phyloP scores from a whole-genome alignment of 257 asterid species.

The Solanum acaule region DNA sequence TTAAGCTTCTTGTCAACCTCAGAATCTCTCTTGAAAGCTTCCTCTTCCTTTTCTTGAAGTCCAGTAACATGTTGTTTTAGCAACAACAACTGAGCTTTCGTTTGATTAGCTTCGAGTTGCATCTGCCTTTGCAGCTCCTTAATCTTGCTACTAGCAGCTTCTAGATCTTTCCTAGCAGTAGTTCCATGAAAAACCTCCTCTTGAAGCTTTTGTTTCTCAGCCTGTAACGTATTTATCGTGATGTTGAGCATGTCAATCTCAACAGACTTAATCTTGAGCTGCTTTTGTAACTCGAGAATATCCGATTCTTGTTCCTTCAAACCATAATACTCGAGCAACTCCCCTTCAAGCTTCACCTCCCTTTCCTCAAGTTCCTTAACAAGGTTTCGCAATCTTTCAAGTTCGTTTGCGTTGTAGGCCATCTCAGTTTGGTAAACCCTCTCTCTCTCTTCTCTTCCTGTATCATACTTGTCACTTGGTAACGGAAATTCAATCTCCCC shows the following conservation, averaged over 20 bases:
- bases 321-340: conserved; percentile 83
- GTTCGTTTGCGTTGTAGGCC: conserved; percentile 62
- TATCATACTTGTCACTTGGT: conserved; percentile 50
- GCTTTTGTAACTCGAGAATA: conserved; percentile 64
- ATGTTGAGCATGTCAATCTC: conserved; percentile 86
- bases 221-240: conserved; percentile 69
- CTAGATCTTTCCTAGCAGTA: conserved; percentile 60
- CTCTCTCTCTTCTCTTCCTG: conserved; percentile 41
- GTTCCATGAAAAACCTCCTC: conserved; percentile 70
- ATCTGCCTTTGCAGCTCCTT: conserved; percentile 79
- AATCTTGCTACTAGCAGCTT: conserved; percentile 60
- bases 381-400: conserved; percentile 55
- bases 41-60: conserved; percentile 77
- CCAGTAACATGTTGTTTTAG: conserved; percentile 85
- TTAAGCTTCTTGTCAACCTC: conserved; percentile 79
- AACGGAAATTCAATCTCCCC: conserved; percentile 77
- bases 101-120: conserved; percentile 88
- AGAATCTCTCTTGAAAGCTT: conserved; percentile 43
- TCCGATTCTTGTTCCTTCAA: conserved; percentile 85
- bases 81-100: conserved; percentile 78
- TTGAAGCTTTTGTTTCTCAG: conserved; percentile 87
- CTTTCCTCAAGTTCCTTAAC: conserved; percentile 88
- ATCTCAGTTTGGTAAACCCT: conserved; percentile 52
- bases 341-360: conserved; percentile 91
- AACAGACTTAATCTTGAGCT: conserved; percentile 72